Evolutionary conservation across 495 filamentous ascomycete species (phyloP), one percentile per base, ranked within the genome.

Genomic region (Penicillium salamii): DNA sequence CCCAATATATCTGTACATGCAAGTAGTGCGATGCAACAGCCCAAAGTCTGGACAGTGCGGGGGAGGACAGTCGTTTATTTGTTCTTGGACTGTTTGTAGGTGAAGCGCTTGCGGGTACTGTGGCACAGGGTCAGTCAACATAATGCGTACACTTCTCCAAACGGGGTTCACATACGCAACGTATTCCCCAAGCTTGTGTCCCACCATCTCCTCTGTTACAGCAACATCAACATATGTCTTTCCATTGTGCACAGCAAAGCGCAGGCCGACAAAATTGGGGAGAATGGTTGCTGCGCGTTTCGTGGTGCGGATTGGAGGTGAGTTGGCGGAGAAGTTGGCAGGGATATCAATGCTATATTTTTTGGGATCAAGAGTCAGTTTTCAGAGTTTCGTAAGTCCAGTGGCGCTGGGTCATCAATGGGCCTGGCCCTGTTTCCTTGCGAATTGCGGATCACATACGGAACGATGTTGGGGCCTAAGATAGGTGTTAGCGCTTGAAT

Each of bases 201-300:
- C 93, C 13, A 98, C 95, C 95, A 98, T 97, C 63, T 97, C 90
- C 69, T 97, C 92, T 33, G 91, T 96, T 50, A 98, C 86, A 38
- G 77, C 76, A 24, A 97, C 75, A 65, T 97, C 95, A 52, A 88
- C 67, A 64, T 98, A 98, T 1, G 78, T 82, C 79, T 96, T 97
- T 55, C 93, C 93, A 67, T 97, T 97, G 64, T 98, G 87, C 17
- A 98, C 82, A 61, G 92, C 87, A 70, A 97, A 98, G 61, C 82
- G 86, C 56, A 95, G 74, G 6, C 93, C 95, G 21, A 98, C 91
- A 68, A 97, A 97, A 67, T 89, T 95, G 32, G 93, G 93, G 18
- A 97, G 81, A 61, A 98, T 97, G 35, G 93, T 97, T 34, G 93
- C 93, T 45, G 82, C 78, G 54, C 93, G 87, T 26, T 92, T 91